Percentiles rank a stretch among this genome's conserved stretches.
These are phyloP conservation scores for Exophiala lecanii-corni DNA, from an alignment of 2,329 filamentous ascomycete genomes.

Conservation along the genomic window DNA sequence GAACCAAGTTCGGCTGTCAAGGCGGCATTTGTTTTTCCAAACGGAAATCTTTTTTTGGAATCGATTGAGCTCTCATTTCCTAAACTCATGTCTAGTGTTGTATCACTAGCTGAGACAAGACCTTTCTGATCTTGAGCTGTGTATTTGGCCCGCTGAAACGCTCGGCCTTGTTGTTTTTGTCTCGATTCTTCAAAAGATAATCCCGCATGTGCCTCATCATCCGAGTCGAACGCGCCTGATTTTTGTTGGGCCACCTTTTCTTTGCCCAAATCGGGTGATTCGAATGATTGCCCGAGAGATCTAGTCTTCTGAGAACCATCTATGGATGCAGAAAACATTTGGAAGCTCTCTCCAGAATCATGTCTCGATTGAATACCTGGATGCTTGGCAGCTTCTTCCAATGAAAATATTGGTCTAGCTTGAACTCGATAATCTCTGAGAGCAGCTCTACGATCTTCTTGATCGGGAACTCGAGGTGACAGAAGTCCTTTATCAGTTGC, in stretches of 20 bases:
- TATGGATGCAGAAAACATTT: conserved; percentile 60
- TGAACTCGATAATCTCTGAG: conserved; percentile 46
- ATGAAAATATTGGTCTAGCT: conserved; percentile 46
- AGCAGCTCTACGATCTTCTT: conserved; percentile 40
- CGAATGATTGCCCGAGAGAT: conserved; percentile 51
- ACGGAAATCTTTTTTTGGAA: background rate
- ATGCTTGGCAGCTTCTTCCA: conserved; percentile 39
- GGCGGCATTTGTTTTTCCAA: background rate
- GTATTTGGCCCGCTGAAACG: background rate
- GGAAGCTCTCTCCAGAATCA: conserved; percentile 58
- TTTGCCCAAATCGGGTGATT: conserved; percentile 12
- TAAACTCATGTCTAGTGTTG: conserved; percentile 14
- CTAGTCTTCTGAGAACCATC: conserved; percentile 51
- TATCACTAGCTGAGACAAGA: conserved; percentile 5
- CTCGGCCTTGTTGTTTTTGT: conserved; percentile 1
- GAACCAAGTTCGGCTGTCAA: conserved; percentile 2
- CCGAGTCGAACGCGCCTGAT: conserved; percentile 2
- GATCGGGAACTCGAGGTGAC: conserved; percentile 22
- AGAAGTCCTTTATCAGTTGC: background rate
- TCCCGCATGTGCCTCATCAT: conserved; percentile 8
- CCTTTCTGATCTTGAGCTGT: conserved; percentile 3
- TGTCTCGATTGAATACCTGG: conserved; percentile 40
- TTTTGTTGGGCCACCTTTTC: background rate
- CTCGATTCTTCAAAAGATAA: conserved; percentile 7
- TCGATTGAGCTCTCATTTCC: conserved; percentile 1